A percentile compares a stretch with the other conserved stretches of the same genome.
Evolutionary conservation across 768 basidiomycete genomes (phyloP).

Genomic region (Steccherinum ochraceum): DNA sequence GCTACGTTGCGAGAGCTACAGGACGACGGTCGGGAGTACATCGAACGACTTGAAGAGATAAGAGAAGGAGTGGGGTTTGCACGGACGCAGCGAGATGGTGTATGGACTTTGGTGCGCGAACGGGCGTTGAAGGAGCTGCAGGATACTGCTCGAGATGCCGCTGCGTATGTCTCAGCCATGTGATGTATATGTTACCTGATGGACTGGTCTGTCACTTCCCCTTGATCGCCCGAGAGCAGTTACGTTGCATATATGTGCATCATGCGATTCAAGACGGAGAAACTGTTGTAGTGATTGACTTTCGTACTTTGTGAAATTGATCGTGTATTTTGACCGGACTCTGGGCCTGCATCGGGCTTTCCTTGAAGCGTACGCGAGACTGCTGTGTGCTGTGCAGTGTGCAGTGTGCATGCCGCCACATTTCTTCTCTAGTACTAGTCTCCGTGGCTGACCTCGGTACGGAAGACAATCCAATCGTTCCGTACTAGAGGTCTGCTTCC

Average conservation of each 20-base stretch:
- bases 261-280: too few relatives aligned
- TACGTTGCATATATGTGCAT: not conserved
- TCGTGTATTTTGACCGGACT: too few relatives aligned
- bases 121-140: constrained; percentile 71
- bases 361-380: too few relatives aligned
- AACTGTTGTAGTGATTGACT: not conserved
- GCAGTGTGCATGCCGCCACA: too few relatives aligned
- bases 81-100: constrained; percentile 57
- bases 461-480: too few relatives aligned
- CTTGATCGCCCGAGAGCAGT: not conserved
- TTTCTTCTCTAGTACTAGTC: too few relatives aligned
- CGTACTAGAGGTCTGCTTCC: too few relatives aligned
- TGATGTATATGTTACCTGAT: not conserved
- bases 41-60: constrained; percentile 79
- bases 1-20: constrained; percentile 72
- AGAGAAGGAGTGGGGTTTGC: constrained; percentile 75
- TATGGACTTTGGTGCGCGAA: constrained; percentile 76
- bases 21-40: constrained; percentile 84
- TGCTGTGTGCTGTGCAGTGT: too few relatives aligned
- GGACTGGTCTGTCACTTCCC: not conserved
- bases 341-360: too few relatives aligned
- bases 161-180: constrained; percentile 28
- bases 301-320: too few relatives aligned
- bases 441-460: too few relatives aligned
- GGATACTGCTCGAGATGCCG: too few relatives aligned